Conservation (phyloP, 2,329 filamentous ascomycete genomes). For the Neopestalotiopsis clavispora region DNA sequence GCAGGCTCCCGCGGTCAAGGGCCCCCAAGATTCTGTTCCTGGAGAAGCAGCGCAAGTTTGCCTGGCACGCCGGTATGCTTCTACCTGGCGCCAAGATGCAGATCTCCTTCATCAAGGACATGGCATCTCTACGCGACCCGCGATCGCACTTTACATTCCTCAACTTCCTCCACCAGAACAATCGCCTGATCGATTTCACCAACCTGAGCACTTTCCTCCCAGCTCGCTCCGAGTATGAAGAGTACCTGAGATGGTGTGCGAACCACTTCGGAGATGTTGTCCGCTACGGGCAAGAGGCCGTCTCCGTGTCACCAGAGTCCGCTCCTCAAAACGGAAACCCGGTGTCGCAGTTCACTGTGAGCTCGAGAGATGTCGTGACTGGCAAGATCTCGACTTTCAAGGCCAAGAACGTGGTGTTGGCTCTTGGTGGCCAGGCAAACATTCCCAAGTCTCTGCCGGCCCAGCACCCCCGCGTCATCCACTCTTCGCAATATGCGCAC, state of each 20-base stretch:
- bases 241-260: constrained; percentile 94
- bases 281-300: constrained; percentile 77
- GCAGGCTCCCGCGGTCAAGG: constrained; percentile 43
- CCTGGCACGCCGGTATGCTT: constrained; percentile 96
- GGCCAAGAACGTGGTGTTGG: constrained; percentile 69
- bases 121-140: constrained; percentile 87
- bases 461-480: constrained; percentile 75
- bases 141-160: constrained; percentile 92
- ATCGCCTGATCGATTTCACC: constrained; percentile 85
- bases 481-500: constrained; percentile 85
- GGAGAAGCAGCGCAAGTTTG: constrained; percentile 82
- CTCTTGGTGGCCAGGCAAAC: constrained; percentile 65
- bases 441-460: constrained; percentile 74
- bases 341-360: constrained; percentile 70
- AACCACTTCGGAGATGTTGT: constrained; percentile 76
- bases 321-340: constrained; percentile 45
- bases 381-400: constrained; percentile 57
- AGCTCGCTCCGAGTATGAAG: constrained; percentile 86
- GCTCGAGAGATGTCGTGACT: constrained; percentile 65
- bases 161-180: constrained; percentile 86
- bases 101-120: constrained; percentile 95
- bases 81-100: constrained; percentile 95
- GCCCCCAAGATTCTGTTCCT: constrained; percentile 81
- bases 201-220: constrained; percentile 91
- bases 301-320: constrained; percentile 69